Base-by-base conservation (phyloP, 305 asterid species). In the Coffea humblotiana region DNA sequence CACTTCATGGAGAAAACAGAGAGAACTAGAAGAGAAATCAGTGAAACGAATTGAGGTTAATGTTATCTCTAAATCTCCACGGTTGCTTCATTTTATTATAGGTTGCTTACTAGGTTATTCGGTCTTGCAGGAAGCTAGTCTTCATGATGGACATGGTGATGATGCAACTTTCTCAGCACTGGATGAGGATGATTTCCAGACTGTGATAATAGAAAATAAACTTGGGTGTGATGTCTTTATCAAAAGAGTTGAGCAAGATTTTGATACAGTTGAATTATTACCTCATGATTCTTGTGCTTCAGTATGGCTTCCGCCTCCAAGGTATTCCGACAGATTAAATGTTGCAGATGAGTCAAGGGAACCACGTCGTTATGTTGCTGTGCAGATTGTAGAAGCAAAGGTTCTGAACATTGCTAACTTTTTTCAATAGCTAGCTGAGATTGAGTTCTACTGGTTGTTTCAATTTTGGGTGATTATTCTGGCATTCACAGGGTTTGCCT, bases 11-110 rank as follows among this genome's bases (percentile, higher is more conserved):
- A 87, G 92, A 87, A 92, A 88, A 82, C 99, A 90, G 85, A 91
- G 96, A 90, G 98, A 93, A 88, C 89, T 96, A 76, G 98, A 96
- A 89, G 86, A 94, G 87, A 96, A 92, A 88, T 98, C 98, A 79
- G 83, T 92, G 86, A 90, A 88, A 86, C 84, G 85, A 45, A 77
- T 85, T 85, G 94, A 93, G 99, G 99, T 94, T 67, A 74, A 83
- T 40, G 43, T 82, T 77, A 25, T 77, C 47, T 65, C 70, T 56
- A 66, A 52, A 18, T 45, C 77, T 85, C 78, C 63, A 70, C 77
- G 45, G 35, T 80, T 64, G 79, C 61, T 54, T 76, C 71, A 79
- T 77, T 65, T 83, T 71, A 77, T 78, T 52, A 56, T 81, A 48
- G 75, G 76, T 52, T 84, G 75, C 78, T 84, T 80, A 79, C 78